These are phyloP conservation scores for Penicillium crystallinum DNA, from an alignment of 495 filamentous ascomycete genomes.

Conservation along the genomic window DNA sequence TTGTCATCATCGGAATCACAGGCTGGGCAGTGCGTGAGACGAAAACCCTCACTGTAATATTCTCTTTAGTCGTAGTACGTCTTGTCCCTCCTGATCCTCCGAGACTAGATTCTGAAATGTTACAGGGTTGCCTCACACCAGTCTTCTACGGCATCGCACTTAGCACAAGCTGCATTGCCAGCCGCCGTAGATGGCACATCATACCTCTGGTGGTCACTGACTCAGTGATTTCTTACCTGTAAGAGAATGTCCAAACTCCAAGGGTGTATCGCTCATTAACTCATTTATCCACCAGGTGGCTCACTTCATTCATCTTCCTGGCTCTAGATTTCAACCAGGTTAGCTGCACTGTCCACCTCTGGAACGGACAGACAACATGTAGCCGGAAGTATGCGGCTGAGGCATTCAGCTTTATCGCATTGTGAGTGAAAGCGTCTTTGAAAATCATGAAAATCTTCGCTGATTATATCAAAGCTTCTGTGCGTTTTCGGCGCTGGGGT, in stretches of 20 bases:
- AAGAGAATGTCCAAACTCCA: background rate
- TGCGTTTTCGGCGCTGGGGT: background rate
- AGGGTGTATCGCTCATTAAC: background rate
- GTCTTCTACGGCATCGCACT: constrained; percentile 4
- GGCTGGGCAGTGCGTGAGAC: constrained; percentile 16
- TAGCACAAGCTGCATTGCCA: constrained; percentile 8
- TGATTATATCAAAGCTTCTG: background rate
- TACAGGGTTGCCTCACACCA: constrained; percentile 8
- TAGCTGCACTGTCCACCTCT: constrained; percentile 10
- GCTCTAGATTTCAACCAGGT: constrained; percentile 16
- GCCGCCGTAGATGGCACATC: constrained; percentile 9
- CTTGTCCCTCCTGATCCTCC: background rate
- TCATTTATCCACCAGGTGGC: constrained; percentile 10
- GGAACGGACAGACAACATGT: constrained; percentile 16
- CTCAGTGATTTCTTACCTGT: constrained; percentile 13
- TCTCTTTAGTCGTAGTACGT: constrained; percentile 14
- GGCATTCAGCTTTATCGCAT: constrained; percentile 22
- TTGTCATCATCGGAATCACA: constrained; percentile 20
- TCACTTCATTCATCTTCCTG: constrained; percentile 20
- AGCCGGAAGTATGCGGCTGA: constrained; percentile 16
- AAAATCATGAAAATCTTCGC: background rate
- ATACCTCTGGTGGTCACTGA: constrained; percentile 11
- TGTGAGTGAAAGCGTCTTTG: constrained; percentile 6
- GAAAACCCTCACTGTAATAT: constrained; percentile 21
- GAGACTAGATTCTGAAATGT: background rate